These are phyloP conservation scores for Mesotaenium endlicherianum DNA, from an alignment of 139 green algal species.

Conservation along the genomic window DNA sequence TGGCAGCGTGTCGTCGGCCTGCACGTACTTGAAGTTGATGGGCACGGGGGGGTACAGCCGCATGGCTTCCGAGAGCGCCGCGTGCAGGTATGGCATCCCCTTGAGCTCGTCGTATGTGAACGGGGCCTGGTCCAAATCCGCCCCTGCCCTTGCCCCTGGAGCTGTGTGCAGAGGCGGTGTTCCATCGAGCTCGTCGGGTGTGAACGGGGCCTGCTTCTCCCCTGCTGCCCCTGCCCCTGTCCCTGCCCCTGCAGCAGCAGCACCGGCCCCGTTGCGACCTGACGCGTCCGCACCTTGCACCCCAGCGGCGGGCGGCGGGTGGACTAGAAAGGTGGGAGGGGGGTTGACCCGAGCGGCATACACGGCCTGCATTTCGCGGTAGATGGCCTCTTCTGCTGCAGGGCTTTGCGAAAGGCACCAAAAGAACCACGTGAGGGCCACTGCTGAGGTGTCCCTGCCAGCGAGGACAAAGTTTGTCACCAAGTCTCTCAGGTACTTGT, in stretches of 20 bases:
- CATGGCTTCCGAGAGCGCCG: conserved; percentile 24
- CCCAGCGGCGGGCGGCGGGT: too few species aligned
- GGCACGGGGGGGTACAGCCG: conserved; percentile 36
- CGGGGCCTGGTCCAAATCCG: too few species aligned
- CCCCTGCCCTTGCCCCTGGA: too few species aligned
- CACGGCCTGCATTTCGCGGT: not conserved
- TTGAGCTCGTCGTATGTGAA: conserved; percentile 31
- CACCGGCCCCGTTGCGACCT: too few species aligned
- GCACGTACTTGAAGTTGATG: conserved; percentile 28
- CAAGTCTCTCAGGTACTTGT: conserved; percentile 25
- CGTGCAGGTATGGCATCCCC: conserved; percentile 32
- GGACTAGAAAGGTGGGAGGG: too few species aligned
- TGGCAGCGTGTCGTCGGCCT: not conserved
- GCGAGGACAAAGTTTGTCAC: conserved; percentile 44
- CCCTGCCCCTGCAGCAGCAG: too few species aligned
- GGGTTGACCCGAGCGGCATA: too few species aligned
- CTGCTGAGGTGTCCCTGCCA: conserved; percentile 40
- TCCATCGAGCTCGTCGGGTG: too few species aligned
- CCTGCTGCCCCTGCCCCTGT: too few species aligned
- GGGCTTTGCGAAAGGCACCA: conserved; percentile 30
- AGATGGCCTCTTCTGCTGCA: conserved; percentile 36
- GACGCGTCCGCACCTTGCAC: too few species aligned
- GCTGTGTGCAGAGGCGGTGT: too few species aligned
- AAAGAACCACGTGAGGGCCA: conserved; percentile 44
- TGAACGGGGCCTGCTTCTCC: too few species aligned